phyloP scores from a whole-genome alignment of 2,329 filamentous ascomycete genomes.

The Fusarium sp. region DNA sequence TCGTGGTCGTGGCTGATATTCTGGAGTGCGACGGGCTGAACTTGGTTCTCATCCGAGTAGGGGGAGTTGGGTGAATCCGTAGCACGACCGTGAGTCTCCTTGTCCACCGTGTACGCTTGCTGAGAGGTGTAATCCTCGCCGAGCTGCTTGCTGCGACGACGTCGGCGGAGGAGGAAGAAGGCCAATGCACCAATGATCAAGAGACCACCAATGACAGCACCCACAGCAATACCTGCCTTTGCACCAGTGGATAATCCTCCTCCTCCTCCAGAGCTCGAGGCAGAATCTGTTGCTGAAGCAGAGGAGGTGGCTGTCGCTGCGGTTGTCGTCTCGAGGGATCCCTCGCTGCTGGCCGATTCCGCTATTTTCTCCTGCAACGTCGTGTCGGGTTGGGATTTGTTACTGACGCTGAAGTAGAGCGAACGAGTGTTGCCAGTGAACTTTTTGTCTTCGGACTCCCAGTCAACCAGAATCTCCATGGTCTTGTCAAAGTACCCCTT shows the following conservation, averaged over 20 bases:
- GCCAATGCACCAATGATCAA: slow-evolving; percentile 53
- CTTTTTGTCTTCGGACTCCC: slow-evolving; percentile 4
- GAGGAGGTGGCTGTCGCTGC: neutral
- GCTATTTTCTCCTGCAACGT: neutral
- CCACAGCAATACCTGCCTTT: slow-evolving; percentile 62
- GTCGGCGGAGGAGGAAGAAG: slow-evolving; percentile 60
- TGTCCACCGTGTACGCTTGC: slow-evolving; percentile 59
- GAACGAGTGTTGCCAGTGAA: slow-evolving; percentile 6
- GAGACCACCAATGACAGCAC: slow-evolving; percentile 52
- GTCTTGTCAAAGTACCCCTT: neutral
- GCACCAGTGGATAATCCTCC: slow-evolving; percentile 55
- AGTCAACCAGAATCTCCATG: slow-evolving; percentile 23
- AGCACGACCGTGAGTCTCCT: slow-evolving; percentile 55
- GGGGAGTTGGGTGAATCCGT: slow-evolving; percentile 57
- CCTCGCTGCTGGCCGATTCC: neutral
- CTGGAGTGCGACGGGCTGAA: slow-evolving; percentile 43
- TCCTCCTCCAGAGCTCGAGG: slow-evolving; percentile 10
- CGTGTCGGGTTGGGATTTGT: neutral
- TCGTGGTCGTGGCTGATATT: slow-evolving; percentile 12
- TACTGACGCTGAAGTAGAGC: slow-evolving; percentile 25
- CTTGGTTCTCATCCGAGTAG: slow-evolving; percentile 55
- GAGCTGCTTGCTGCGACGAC: slow-evolving; percentile 45
- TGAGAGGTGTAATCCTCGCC: slow-evolving; percentile 39
- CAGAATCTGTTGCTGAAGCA: neutral
- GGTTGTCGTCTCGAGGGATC: neutral